A percentile compares a stretch with the other conserved stretches of the same genome.
phyloP scores from a whole-genome alignment of 495 filamentous ascomycete species.

The Recurvomyces mirabilis region DNA sequence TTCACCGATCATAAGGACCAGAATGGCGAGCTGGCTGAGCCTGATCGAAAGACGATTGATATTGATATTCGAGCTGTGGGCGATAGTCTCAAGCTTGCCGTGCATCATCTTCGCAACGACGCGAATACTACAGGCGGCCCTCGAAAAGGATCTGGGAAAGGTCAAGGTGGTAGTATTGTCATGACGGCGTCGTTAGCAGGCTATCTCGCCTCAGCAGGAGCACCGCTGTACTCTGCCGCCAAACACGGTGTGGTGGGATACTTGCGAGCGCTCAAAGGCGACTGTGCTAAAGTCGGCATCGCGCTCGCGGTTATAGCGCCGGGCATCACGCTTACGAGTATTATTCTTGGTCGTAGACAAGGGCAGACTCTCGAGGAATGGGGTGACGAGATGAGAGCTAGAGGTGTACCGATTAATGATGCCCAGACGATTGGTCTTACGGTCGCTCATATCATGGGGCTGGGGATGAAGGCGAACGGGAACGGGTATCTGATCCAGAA shows the following conservation, averaged over 20 bases:
- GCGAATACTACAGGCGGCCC: background rate
- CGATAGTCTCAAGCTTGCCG: constrained; percentile 27
- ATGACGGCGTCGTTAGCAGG: constrained; percentile 28
- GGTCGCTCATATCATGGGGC: constrained; percentile 25
- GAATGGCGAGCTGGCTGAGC: constrained; percentile 24
- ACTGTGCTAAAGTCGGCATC: constrained; percentile 24
- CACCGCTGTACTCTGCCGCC: constrained; percentile 27
- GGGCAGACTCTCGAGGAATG: constrained; percentile 16
- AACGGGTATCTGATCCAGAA: constrained; percentile 26
- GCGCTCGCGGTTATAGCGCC: constrained; percentile 28
- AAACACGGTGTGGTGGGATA: constrained; percentile 30
- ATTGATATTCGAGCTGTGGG: constrained; percentile 28
- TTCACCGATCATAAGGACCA: constrained; percentile 24
- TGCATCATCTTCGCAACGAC: constrained; percentile 27
- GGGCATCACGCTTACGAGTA: constrained; percentile 28
- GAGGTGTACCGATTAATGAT: constrained; percentile 27
- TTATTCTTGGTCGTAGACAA: constrained; percentile 15
- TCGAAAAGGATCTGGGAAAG: constrained; percentile 14
- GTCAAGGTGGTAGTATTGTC: constrained; percentile 24
- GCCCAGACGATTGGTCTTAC: constrained; percentile 26
- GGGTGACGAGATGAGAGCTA: constrained; percentile 21
- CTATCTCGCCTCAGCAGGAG: constrained; percentile 27
- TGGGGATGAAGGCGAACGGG: constrained; percentile 26
- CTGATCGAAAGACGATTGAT: constrained; percentile 24
- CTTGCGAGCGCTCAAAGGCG: constrained; percentile 28